phyloP scores from a whole-genome alignment of 192 early-diverging fungal species.

The Pilobolus umbonatus region DNA sequence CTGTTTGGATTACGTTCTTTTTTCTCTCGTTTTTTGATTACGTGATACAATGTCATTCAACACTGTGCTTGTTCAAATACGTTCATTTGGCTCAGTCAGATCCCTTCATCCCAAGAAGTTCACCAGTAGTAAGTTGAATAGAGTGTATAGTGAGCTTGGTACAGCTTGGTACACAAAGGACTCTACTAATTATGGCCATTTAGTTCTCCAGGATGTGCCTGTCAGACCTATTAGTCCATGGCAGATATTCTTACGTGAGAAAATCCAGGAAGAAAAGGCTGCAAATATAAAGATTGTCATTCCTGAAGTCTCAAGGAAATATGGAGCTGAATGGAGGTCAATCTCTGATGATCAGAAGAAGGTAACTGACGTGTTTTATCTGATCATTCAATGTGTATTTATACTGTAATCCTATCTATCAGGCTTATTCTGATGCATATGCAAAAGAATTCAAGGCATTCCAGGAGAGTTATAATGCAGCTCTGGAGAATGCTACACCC shows the following conservation, averaged over 20 bases:
- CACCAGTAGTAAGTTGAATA: constrained; percentile 19
- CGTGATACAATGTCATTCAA: no score
- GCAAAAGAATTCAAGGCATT: background rate
- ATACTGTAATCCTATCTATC: background rate
- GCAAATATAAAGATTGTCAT: constrained; percentile 6
- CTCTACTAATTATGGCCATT: background rate
- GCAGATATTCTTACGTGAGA: constrained; percentile 27
- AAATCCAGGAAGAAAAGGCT: background rate
- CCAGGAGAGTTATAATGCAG: background rate
- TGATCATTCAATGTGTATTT: background rate
- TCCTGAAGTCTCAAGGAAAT: background rate
- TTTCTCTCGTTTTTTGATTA: no score
- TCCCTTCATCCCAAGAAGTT: constrained; percentile 19
- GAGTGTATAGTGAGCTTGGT: background rate
- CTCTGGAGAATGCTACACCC: constrained; percentile 20
- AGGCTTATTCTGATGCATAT: constrained; percentile 15
- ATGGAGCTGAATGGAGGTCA: constrained; percentile 17
- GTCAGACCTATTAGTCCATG: constrained; percentile 25
- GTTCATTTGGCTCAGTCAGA: background rate
- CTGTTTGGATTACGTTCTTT: no score
- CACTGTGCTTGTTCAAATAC: background rate
- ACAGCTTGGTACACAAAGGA: background rate
- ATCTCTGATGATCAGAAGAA: constrained; percentile 20
- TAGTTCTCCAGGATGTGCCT: constrained; percentile 25
- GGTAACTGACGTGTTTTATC: background rate